Evolutionary conservation across 1,139 yeast species (phyloP).

Genomic region (Protomyces gravidus): DNA sequence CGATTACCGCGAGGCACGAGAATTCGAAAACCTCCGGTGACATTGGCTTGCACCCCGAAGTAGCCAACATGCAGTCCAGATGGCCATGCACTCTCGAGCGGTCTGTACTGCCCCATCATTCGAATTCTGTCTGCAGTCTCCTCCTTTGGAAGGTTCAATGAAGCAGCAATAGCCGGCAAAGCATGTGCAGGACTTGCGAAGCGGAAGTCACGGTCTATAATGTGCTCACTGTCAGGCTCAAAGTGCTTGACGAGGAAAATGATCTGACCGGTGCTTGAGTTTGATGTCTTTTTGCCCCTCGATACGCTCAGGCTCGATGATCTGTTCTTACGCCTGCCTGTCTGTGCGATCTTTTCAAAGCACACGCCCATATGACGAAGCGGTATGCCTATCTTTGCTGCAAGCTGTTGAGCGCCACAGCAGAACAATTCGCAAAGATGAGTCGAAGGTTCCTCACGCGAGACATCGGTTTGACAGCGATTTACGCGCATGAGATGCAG

Average conservation of each 20-base stretch:
- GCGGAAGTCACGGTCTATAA: conserved; percentile 15
- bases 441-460: conserved; percentile 6
- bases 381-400: conserved; percentile 12
- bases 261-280: conserved; percentile 6
- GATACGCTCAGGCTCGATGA: not conserved
- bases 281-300: not conserved
- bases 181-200: conserved; percentile 10
- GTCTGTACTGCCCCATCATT: conserved; percentile 8
- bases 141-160: conserved; percentile 5
- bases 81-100: not conserved
- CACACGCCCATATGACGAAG: conserved; percentile 13
- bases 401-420: conserved; percentile 20
- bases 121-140: not conserved
- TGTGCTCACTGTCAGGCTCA: not conserved
- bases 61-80: conserved; percentile 25
- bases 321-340: not conserved
- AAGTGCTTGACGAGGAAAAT: conserved; percentile 25
- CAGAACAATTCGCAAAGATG: conserved; percentile 20
- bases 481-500: not conserved
- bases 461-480: not conserved
- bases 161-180: not conserved
- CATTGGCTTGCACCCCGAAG: conserved; percentile 10
- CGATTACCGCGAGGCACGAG: conserved; percentile 10
- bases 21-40: conserved; percentile 19
- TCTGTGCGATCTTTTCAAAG: conserved; percentile 18